Conservation (phyloP, 2,329 filamentous ascomycete genomes). For the Fusarium globosum region DNA sequence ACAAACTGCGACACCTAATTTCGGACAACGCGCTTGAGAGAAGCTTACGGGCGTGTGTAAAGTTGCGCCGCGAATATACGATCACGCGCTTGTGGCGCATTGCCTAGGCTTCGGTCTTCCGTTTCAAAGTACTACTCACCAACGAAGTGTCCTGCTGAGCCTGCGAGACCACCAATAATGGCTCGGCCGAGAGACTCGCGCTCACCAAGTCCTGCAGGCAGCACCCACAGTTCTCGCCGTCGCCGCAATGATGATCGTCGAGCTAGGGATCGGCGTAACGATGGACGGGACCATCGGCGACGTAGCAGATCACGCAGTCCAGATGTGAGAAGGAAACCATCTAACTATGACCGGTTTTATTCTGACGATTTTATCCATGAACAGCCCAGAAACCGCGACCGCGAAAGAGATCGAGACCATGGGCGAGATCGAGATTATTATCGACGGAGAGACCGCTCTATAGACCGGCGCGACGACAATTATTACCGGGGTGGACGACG, state of each 20-base stretch:
- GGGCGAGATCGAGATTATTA: conserved; percentile 65
- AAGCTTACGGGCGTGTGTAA: not conserved
- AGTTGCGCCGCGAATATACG: conserved; percentile 20
- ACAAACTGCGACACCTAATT: not conserved
- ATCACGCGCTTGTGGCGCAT: conserved; percentile 36
- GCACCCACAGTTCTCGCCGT: conserved; percentile 79
- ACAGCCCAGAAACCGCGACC: conserved; percentile 70
- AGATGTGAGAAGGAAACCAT: conserved; percentile 63
- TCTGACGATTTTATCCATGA: conserved; percentile 53
- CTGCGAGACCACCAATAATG: conserved; percentile 60
- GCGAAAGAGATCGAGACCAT: conserved; percentile 66
- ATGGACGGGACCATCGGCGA: conserved; percentile 63
- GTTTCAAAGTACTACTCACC: conserved; percentile 54
- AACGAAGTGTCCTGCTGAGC: conserved; percentile 55
- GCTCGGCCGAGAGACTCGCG: conserved; percentile 75
- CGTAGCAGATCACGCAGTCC: conserved; percentile 72
- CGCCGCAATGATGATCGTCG: conserved; percentile 70
- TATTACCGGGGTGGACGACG: conserved; percentile 70
- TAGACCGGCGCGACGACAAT: conserved; percentile 74
- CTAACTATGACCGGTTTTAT: conserved; percentile 39
- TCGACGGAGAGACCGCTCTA: conserved; percentile 76
- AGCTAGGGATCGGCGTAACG: conserved; percentile 63
- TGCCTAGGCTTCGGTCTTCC: conserved; percentile 34
- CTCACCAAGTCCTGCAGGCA: conserved; percentile 96
- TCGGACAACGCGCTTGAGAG: not conserved